Percentiles rank a stretch among this genome's conserved stretches.
phyloP scores from a whole-genome alignment of 371 early-diverging fungal genomes.

The Gilbertella persicaria region DNA sequence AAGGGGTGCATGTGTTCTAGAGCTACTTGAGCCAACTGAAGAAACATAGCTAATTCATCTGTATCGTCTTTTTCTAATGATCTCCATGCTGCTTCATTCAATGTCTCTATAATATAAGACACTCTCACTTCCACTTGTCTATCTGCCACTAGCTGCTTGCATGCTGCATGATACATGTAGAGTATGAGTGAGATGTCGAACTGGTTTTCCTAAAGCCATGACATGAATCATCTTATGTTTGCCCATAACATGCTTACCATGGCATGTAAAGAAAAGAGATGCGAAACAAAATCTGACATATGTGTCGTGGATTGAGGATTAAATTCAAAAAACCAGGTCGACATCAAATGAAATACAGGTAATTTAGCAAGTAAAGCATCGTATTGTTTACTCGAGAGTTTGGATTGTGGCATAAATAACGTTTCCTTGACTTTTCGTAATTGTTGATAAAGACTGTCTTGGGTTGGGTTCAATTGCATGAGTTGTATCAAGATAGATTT shows the following conservation, averaged over 20 bases:
- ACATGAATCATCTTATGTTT: not conserved
- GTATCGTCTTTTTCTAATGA: slow-evolving; percentile 3
- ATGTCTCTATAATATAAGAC: slow-evolving; percentile 12
- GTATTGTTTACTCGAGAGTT: slow-evolving; percentile 1
- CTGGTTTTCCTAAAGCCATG: not conserved
- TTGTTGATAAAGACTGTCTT: not conserved
- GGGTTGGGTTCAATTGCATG: too few species aligned
- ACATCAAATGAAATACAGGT: slow-evolving; percentile 2
- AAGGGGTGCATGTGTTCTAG: slow-evolving; percentile 13
- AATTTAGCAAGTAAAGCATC: slow-evolving; percentile 1
- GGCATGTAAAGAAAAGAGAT: not conserved
- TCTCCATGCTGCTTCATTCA: not conserved
- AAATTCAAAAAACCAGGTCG: slow-evolving; percentile 17
- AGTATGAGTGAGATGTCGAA: slow-evolving; percentile 10
- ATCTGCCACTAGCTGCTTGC: slow-evolving; percentile 4
- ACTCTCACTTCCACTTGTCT: slow-evolving; percentile 11
- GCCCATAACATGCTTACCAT: not conserved
- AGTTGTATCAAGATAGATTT: too few species aligned
- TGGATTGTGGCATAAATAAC: not conserved
- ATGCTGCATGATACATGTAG: slow-evolving; percentile 6
- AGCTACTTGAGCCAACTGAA: slow-evolving; percentile 17
- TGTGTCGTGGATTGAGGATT: not conserved
- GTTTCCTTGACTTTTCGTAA: slow-evolving; percentile 2
- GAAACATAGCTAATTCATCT: slow-evolving; percentile 1
- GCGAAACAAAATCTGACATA: not conserved